These are phyloP conservation scores for Annulohypoxylon nitens DNA, from an alignment of 495 filamentous ascomycete genomes.

Conservation along the genomic window DNA sequence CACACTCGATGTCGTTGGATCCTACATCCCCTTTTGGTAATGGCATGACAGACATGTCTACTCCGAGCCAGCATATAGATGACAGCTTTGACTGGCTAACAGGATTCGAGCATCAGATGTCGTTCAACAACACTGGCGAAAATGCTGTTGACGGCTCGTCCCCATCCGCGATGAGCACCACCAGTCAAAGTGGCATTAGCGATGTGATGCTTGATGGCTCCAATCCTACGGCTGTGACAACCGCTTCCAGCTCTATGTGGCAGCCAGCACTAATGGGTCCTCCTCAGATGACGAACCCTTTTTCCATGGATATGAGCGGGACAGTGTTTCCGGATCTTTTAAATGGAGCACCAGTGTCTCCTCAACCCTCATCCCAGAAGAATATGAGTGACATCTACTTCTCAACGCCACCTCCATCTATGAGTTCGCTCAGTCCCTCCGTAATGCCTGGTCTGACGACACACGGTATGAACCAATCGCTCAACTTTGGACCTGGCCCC, in stretches of 20 bases:
- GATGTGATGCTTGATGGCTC: slow-evolving; percentile 92
- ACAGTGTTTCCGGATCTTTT: slow-evolving; percentile 71
- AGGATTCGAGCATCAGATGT: slow-evolving; percentile 81
- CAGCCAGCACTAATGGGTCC: slow-evolving; percentile 74
- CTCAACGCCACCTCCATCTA: slow-evolving; percentile 73
- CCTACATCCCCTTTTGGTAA: slow-evolving; percentile 80
- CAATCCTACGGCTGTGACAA: slow-evolving; percentile 64
- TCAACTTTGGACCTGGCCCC: slow-evolving; percentile 70
- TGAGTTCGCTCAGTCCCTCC: slow-evolving; percentile 71
- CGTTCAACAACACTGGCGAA: slow-evolving; percentile 76
- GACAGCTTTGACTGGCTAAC: slow-evolving; percentile 91
- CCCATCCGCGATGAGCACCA: slow-evolving; percentile 92
- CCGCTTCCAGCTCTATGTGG: slow-evolving; percentile 70
- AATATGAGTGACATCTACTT: slow-evolving; percentile 67
- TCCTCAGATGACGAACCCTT: slow-evolving; percentile 69
- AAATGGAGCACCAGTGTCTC: slow-evolving; percentile 71
- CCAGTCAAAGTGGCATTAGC: slow-evolving; percentile 90
- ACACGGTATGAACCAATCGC: slow-evolving; percentile 69
- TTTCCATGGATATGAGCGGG: slow-evolving; percentile 69
- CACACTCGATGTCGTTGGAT: slow-evolving; percentile 77
- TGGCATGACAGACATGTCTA: slow-evolving; percentile 70
- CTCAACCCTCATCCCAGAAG: slow-evolving; percentile 69
- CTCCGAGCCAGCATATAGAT: slow-evolving; percentile 70
- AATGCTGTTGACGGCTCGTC: slow-evolving; percentile 91
- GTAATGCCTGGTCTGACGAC: slow-evolving; percentile 64